These are phyloP conservation scores for Rhodofomes roseus DNA, from an alignment of 1,284 basidiomycete species.

Conservation along the genomic window DNA sequence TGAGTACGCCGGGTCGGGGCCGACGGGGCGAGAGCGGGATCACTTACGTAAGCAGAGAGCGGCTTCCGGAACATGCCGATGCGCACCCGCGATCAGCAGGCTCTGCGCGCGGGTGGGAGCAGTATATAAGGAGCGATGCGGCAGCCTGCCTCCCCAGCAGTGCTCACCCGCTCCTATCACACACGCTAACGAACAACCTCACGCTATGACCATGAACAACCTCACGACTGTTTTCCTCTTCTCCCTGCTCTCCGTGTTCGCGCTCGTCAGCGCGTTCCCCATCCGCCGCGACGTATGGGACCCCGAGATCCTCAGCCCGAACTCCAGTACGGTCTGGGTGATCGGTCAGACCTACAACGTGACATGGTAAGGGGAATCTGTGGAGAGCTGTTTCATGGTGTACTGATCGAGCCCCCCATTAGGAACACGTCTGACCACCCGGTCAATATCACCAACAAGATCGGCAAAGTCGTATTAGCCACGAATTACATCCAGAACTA, in stretches of 20 bases:
- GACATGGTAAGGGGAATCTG: constrained; percentile 35
- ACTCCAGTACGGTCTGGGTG: constrained; percentile 35
- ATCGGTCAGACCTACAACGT: constrained; percentile 39
- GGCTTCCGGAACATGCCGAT: background rate
- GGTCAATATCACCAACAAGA: constrained; percentile 41
- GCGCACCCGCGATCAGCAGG: background rate
- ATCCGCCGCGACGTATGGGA: constrained; percentile 46
- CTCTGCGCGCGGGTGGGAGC: background rate
- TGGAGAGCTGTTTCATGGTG: background rate
- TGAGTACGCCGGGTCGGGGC: background rate
- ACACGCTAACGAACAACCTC: constrained; percentile 1
- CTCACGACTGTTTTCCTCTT: constrained; percentile 22
- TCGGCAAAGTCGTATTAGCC: constrained; percentile 39
- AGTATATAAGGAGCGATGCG: background rate
- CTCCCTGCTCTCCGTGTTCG: constrained; percentile 22
- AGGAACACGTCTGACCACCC: constrained; percentile 42
- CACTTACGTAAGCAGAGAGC: background rate
- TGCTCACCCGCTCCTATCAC: constrained; percentile 3
- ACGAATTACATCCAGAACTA: constrained; percentile 29
- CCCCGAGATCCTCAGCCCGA: constrained; percentile 39
- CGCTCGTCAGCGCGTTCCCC: constrained; percentile 21
- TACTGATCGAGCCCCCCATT: background rate
- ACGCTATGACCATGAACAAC: constrained; percentile 22
- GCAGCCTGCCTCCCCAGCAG: background rate
- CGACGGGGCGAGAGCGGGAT: background rate